Conservation (phyloP, 1,284 basidiomycete genomes). For the Austroboletus novae-zelandiae region DNA sequence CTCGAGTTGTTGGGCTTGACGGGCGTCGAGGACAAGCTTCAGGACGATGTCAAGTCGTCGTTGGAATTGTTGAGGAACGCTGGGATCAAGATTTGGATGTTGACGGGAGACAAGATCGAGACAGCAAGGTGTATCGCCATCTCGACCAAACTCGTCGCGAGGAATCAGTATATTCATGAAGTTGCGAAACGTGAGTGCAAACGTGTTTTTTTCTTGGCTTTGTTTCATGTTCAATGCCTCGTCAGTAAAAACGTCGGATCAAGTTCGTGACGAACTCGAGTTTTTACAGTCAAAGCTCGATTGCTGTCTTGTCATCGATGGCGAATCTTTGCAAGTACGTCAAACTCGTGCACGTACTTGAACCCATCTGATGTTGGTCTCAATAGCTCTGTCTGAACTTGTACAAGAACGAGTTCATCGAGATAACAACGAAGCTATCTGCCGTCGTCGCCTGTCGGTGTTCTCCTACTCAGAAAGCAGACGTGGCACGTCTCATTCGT, state of each 20-base stretch:
- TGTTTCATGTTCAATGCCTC: conserved; percentile 8
- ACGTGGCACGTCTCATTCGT: conserved; percentile 92
- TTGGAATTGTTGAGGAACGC: conserved; percentile 93
- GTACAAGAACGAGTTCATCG: conserved; percentile 93
- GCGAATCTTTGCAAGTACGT: conserved; percentile 88
- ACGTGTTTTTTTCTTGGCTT: not conserved
- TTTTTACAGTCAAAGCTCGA: conserved; percentile 94
- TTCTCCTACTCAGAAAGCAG: conserved; percentile 98
- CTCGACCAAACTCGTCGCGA: conserved; percentile 92
- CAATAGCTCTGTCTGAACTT: conserved; percentile 80
- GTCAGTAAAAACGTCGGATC: conserved; percentile 79
- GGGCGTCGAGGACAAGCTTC: conserved; percentile 97
- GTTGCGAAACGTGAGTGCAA: conserved; percentile 80
- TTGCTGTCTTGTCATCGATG: conserved; percentile 98
- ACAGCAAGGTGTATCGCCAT: conserved; percentile 98
- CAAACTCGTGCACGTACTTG: not conserved
- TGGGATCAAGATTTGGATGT: conserved; percentile 99
- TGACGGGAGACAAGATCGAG: conserved; percentile 99
- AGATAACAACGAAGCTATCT: conserved; percentile 92
- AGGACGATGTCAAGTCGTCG: conserved; percentile 95
- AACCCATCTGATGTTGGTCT: not conserved
- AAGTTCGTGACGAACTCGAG: conserved; percentile 88
- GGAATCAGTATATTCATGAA: conserved; percentile 98
- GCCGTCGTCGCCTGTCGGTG: conserved; percentile 98
- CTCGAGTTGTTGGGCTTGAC: conserved; percentile 92